Percentiles rank a stretch among this genome's conserved stretches.
Conservation (phyloP, 1,139 yeast genomes). For the Taphrina betulina region DNA sequence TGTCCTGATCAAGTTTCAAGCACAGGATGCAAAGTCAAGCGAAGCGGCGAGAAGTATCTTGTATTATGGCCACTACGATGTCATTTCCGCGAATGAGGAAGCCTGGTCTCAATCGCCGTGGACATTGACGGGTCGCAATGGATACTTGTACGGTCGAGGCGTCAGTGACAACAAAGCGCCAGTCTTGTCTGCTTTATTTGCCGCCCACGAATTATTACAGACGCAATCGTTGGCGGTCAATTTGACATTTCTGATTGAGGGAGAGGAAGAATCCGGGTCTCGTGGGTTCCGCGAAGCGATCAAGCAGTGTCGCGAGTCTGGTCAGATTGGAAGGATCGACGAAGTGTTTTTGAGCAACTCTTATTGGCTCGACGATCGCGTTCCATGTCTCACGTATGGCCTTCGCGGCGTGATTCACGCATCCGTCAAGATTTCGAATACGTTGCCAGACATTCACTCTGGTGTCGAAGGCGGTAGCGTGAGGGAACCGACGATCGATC, state of each 20-base stretch:
- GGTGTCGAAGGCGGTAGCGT: conserved; percentile 95
- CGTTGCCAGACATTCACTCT: conserved; percentile 84
- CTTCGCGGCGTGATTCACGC: conserved; percentile 87
- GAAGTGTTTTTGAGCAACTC: conserved; percentile 89
- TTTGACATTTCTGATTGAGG: conserved; percentile 81
- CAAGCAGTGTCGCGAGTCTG: conserved; percentile 48
- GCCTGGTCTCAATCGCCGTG: conserved; percentile 83
- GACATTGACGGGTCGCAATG: conserved; percentile 69
- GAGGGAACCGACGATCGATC: conserved; percentile 84
- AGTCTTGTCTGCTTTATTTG: conserved; percentile 78
- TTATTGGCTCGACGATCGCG: conserved; percentile 85
- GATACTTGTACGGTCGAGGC: conserved; percentile 87
- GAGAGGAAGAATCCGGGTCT: conserved; percentile 94
- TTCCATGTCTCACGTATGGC: conserved; percentile 92
- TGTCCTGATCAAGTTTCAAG: conserved; percentile 69
- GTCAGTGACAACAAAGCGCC: conserved; percentile 96
- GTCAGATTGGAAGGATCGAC: conserved; percentile 65
- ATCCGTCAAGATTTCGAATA: conserved; percentile 65
- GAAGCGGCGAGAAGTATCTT: conserved; percentile 47
- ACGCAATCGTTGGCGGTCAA: conserved; percentile 61
- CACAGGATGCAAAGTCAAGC: conserved; percentile 39
- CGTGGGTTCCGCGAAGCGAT: conserved; percentile 75
- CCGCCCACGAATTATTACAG: conserved; percentile 71
- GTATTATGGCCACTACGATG: conserved; percentile 97
- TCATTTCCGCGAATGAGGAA: conserved; percentile 65